Evolutionary conservation across 73 alveolate species (phyloP).

Genomic region (Symbiodinium pilosum): DNA sequence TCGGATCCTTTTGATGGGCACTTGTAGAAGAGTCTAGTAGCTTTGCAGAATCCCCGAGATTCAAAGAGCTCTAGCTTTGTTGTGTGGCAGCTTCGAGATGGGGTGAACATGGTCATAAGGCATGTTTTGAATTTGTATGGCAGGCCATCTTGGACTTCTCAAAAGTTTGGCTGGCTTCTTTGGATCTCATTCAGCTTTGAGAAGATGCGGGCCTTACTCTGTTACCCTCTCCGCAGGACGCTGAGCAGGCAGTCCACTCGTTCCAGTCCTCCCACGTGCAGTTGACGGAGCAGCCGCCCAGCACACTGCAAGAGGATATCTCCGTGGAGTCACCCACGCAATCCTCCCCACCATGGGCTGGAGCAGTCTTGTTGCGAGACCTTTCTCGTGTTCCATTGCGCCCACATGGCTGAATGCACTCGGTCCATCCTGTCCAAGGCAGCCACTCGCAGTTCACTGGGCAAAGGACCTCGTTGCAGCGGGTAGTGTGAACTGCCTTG

Average conservation of each 20-base stretch:
- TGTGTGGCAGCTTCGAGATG: too few species aligned
- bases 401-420: constrained; percentile 42
- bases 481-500: not conserved
- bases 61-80: too few species aligned
- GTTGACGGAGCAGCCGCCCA: constrained; percentile 62
- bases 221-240: constrained; percentile 43
- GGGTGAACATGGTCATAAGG: too few species aligned
- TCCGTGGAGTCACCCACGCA: constrained; percentile 60
- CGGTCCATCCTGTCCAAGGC: constrained; percentile 59
- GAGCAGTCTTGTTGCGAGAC: not conserved
- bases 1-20: too few species aligned
- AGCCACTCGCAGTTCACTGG: constrained; percentile 50
- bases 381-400: constrained; percentile 37
- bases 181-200: too few species aligned
- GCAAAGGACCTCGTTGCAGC: constrained; percentile 40
- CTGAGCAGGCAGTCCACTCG: constrained; percentile 71
- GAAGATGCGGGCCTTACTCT: constrained; percentile 18
- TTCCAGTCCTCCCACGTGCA: constrained; percentile 84
- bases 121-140: too few species aligned
- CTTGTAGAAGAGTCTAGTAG: too few species aligned
- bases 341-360: constrained; percentile 33
- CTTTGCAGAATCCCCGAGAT: too few species aligned
- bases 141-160: too few species aligned
- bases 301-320: constrained; percentile 43
- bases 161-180: too few species aligned